Evolutionary conservation across 2,329 filamentous ascomycete genomes (phyloP), one percentile per base, ranked within the genome.

Genomic region (Penicillium sp.): DNA sequence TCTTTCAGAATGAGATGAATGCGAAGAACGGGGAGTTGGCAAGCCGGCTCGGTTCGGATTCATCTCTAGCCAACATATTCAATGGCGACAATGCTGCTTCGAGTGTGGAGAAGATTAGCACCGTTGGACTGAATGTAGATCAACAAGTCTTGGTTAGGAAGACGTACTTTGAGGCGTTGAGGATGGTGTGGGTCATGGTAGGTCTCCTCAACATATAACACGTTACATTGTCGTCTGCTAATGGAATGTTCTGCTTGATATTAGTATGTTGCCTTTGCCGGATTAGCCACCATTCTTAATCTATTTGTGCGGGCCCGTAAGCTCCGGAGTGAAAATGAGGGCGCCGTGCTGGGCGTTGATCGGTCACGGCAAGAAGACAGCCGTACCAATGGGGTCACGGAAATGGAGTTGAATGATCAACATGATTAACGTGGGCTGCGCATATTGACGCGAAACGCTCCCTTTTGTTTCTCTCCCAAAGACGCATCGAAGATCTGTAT

Each of bases 1-100:
- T 73, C 26, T 72, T 73, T 51, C 68, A 71, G 44, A 72, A 74
- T 49, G 53, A 60, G 33, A 61, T 65, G 55, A 37, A 19, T 37
- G 33, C 29, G 9, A 44, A 52, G 37, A 45, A 55, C 38, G 48
- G 43, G 1, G 60, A 40, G 28, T 33, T 54, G 19, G 52, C 52
- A 22, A 48, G 26, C 9, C 37, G 40, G 34, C 41, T 54, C 8
- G 34, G 34, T 21, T 37, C 34, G 34, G 12, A 37, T 37, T 21
- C 34, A n/a, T 26, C 43, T 37, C 17, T 45, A 19, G 43, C 43
- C 43, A 33, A 22, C 43, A 35, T 35, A 26, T 45, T 45, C 31
- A 45, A 45, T 35, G 43, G 43, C 15, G 43, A 35, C 29, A 33
- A 26, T 28, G 43, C 43, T 26, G 43, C 43, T 37, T 45, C 43